Evolutionary conservation across 1,284 basidiomycete genomes (phyloP), one percentile per base, ranked within the genome.

Genomic region (Taiwanofungus camphoratus): DNA sequence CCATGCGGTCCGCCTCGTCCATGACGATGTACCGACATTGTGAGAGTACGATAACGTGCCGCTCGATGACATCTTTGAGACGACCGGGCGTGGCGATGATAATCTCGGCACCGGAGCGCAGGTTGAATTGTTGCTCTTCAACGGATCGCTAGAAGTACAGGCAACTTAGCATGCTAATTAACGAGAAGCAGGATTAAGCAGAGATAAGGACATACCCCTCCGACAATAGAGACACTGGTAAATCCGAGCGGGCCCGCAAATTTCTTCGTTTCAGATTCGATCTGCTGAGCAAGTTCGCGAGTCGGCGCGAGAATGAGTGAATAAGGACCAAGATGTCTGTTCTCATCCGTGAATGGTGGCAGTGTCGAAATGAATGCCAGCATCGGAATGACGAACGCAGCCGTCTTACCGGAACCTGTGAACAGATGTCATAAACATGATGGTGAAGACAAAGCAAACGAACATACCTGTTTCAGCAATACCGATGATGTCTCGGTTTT

Each of bases 1-100:
- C 92, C 95, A 99, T 98, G 43, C 94, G 81, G 65, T 99, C 95
- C 15, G 96, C 96, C 71, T 99, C 95, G 65, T 99, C 96, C 92
- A 99, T 95, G 51, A 99, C 94, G 41, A 99, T 84, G 61, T 98
- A 99, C 1, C 90, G 90, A 65, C 95, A 98, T 66, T 99, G 95
- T 4, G 87, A 87, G 39, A 99, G 77, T 27, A 99, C 94, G 26
- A 99, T 74, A 37, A 98, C 91, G 61, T 91, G 92, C 36, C 93
- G 81, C 67, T 99, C 95, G 48, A 99, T 85, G 51, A 97, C 91
- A 64, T 99, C 96, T 66, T 96, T 95, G 35, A 99, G 74, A 66
- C 95, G 89, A 67, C 95, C 95, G 2, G 96, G 96, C 0, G 95
- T 99, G 19, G 95, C 96, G 52, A 99, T 97, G 59, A 99, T 88